Base-by-base conservation (phyloP, 202 grass and related monocot species). In the Bolboschoenoplectus hybrid region DNA sequence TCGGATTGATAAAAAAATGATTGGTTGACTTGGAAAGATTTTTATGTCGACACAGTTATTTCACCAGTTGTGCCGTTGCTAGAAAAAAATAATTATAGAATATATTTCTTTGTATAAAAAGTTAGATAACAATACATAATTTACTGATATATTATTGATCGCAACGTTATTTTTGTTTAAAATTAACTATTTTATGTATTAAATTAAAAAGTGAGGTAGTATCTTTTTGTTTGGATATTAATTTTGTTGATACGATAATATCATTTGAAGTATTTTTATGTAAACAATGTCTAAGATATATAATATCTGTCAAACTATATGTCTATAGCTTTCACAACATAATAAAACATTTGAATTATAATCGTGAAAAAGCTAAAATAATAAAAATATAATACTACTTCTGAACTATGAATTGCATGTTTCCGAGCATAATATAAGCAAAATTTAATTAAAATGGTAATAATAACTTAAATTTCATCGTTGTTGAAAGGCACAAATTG, bases 401-500 rank as follows among this genome's bases (percentile, higher is more conserved):
- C 45, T 2, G 26, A 26, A 26, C 26, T 26, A 26, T 38, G 11
- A 67, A 67, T 13, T 67, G 17, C 69, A 11, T 32, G 32, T 77
- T 56, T 17, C 6, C 26, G 38, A 57, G 38, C 43, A 77, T 74
- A 47, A 49, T 11, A 72, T 44, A 10, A 73, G 5, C 49, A 49
- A 49, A 38, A 55, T 38, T 14, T 12, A 14, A 51, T 35, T 36
- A 16, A 76, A 53, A 76, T 77, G 26, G 50, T 38, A 7, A 13
- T 36, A 77, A 32, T 7, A 77, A 34, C 2, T 38, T 16, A 14
- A 13, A 34, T 26, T 47, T 0, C 4, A 53, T 77, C 5, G 32
- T 53, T 41, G 8, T 5, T 20, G 2, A 14, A 46, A 82, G 44
- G 80, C n/a, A 82, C 57, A 67, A 71, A 53, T 57, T 71, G 82